Base-by-base conservation (phyloP, 2,329 filamentous ascomycete species). In the Clarireedia paspali region DNA sequence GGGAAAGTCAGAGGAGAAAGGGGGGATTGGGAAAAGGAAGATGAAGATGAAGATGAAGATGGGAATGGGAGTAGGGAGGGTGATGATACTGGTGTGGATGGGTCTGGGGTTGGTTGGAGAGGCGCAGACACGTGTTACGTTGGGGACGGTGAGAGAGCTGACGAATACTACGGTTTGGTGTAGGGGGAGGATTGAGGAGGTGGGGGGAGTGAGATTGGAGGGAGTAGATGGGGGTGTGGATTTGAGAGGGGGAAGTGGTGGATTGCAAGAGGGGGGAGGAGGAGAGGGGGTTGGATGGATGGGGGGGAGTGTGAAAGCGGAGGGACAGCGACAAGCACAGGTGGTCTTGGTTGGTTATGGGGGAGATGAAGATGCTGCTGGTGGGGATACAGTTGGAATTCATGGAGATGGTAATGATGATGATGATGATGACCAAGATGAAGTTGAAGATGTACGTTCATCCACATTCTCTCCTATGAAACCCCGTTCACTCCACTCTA, bases 401-500 rank as follows among this genome's bases (percentile, higher is more conserved):
- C 27, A 10, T 7, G 27, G 27, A 30, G 27, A 30, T 30, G 27
- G 12, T 9, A 9, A 10, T 2, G 27, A 3, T 9, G 27, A 10
- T 1, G 27, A 30, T 9, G 27, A 9, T 30, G 7, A 30, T 30
- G 27, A 30, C 7, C 7, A 36, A 20, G 40, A 24, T 34, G 30
- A 24, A 9, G 38, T 52, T 47, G 56, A 55, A 38, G 47, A 42
- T 55, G 53, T 55, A 26, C 50, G 53, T 55, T 36, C 27, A 9
- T 5, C 27, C 27, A 30, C 27, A 9, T 12, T 9, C 27, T 30
- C 2, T 30, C 27, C 27, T 30, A 30, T 7, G 27, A 30, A 10
- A 30, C 27, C 10, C 27, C 27, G 10, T 30, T 30, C 7, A 10
- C 10, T 10, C 6, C 27, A 1, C 27, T 30, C 27, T 10, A 2